Percentiles rank a stretch among this genome's conserved stretches.
Conservation (phyloP, 768 basidiomycete genomes). For the Podaxis sp. region DNA sequence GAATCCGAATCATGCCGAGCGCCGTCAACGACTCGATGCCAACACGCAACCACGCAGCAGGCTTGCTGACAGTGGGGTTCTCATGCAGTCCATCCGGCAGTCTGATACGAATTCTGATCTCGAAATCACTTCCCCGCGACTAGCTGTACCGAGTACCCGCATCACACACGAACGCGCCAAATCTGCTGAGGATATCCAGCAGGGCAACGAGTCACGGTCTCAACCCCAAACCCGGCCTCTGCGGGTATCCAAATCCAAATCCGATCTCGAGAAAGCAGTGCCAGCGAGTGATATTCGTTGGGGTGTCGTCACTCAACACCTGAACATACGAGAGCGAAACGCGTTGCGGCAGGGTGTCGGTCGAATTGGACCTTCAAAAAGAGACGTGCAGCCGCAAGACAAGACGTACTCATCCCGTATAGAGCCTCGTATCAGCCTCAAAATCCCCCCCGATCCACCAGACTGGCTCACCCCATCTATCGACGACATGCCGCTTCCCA, state of each 20-base stretch:
- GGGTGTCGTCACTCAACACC: background rate
- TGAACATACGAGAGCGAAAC: background rate
- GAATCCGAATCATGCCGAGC: background rate
- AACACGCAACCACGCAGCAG: background rate
- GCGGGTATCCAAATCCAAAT: background rate
- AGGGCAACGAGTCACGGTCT: background rate
- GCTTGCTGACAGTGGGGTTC: background rate
- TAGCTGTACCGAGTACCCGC: background rate
- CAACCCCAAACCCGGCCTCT: background rate
- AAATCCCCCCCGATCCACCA: background rate
- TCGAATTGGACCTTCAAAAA: background rate
- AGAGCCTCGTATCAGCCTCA: background rate
- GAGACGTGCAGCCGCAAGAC: background rate
- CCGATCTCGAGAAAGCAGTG: background rate
- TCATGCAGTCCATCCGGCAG: background rate
- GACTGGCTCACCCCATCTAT: slow-evolving; percentile 1
- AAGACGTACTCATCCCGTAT: background rate
- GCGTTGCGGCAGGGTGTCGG: background rate
- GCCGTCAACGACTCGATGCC: background rate
- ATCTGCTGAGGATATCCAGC: background rate
- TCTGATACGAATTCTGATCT: background rate
- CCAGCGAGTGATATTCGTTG: background rate
- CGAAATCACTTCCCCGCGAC: background rate
- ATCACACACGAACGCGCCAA: background rate
- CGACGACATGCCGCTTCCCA: background rate